Conservation (phyloP, 208 protist species). For the Vickermania spadyakhi region DNA sequence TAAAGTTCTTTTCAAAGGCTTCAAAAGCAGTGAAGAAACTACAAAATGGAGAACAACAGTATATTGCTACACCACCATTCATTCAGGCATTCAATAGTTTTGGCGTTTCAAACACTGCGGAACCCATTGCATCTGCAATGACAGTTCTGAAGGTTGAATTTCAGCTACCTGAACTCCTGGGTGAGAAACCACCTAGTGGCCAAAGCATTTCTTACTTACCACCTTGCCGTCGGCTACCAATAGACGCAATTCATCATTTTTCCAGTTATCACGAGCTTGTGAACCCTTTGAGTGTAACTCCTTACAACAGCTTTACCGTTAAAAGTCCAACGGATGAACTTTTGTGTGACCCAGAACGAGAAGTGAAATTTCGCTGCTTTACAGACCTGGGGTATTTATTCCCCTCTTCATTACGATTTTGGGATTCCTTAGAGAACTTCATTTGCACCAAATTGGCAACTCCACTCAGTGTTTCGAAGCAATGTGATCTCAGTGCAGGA, state of each 20-base stretch:
- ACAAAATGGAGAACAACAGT: constrained; percentile 1
- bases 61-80: constrained; percentile 13
- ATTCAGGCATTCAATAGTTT: constrained; percentile 22
- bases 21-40: constrained; percentile 41
- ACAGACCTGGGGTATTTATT: background rate
- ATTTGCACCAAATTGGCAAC: too few relatives aligned
- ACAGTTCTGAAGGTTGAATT: background rate
- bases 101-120: too few relatives aligned
- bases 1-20: constrained; percentile 47
- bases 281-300: background rate
- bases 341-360: background rate
- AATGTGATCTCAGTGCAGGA: too few relatives aligned
- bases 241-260: constrained; percentile 71
- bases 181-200: background rate
- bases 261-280: constrained; percentile 26
- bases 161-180: background rate
- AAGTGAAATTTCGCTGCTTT: background rate
- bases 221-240: constrained; percentile 26
- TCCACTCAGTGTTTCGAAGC: too few relatives aligned
- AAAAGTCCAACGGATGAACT: background rate
- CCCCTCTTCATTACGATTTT: background rate
- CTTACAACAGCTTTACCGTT: background rate
- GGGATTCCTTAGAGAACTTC: too few relatives aligned
- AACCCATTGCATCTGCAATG: too few relatives aligned
- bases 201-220: background rate